Evolutionary conservation across 2,329 filamentous ascomycete species (phyloP), one percentile per base, ranked within the genome.

Genomic region (Fusarium circinatum): DNA sequence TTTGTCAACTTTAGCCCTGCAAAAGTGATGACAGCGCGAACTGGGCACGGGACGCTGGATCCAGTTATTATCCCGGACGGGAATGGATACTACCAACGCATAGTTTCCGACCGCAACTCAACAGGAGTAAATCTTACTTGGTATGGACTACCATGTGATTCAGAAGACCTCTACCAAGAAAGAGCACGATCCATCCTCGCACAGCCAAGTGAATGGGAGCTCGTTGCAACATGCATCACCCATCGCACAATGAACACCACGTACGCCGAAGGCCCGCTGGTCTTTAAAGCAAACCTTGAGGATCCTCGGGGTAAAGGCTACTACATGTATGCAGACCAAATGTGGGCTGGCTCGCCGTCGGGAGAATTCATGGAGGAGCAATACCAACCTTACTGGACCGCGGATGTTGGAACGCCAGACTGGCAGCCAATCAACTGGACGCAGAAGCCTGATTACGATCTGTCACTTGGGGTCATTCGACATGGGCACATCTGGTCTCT

Each of bases 51-150:
- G 22, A n/a, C 22, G 14, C 14, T n/a, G 22, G 41, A 42, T 42
- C 41, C 22, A 0, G 22, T 42, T 6, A 42, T n/a, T 0, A n/a
- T 42, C 0, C 22, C 22, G 4, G 41, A 44, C 41, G n/a, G 5
- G 6, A 44, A 44, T 8, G 41, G 9, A 44, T 44, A 24, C n/a
- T 44, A 44, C 41, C n/a, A 44, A 44, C 41, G n/a, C 9, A 44
- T 44, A 44, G n/a, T 44, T 3, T 44, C 14, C 41, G n/a, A 24
- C 41, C 14, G 41, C 4, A 44, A 44, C 0, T 24, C n/a, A 0
- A 44, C 41, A 24, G n/a, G n/a, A 44, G 41, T 24, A 4, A 17
- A 44, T 24, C 41, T 44, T 24, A 44, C 41, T 44, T 24, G n/a
- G 41, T 24, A 24, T 17, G 14, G 14, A 17, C 41, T 44, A 10